Percentiles rank a stretch among this genome's conserved stretches.
phyloP scores from a whole-genome alignment of 2,329 filamentous ascomycete species.

The Colletotrichum australisinense region DNA sequence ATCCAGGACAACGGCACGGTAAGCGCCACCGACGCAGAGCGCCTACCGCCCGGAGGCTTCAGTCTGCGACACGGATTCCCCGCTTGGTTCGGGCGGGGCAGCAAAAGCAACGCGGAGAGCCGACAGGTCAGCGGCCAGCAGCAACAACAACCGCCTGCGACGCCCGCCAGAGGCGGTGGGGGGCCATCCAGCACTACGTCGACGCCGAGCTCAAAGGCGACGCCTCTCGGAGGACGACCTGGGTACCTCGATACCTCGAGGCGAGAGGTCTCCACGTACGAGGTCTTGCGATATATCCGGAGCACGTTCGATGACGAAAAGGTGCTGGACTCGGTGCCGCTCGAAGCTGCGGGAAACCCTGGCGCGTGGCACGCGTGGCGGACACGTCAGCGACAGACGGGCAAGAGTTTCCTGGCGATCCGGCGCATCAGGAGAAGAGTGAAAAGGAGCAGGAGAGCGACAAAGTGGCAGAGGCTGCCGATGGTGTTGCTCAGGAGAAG shows the following conservation, averaged over 20 bases:
- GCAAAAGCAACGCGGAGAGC: slow-evolving; percentile 50
- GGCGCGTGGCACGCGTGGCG: slow-evolving; percentile 96
- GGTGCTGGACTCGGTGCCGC: slow-evolving; percentile 81
- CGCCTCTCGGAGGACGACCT: slow-evolving; percentile 42
- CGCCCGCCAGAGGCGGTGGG: slow-evolving; percentile 39
- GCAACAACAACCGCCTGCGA: slow-evolving; percentile 42
- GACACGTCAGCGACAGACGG: slow-evolving; percentile 59
- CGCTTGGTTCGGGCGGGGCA: slow-evolving; percentile 81
- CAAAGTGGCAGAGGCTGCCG: background rate
- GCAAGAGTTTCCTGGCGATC: slow-evolving; percentile 13
- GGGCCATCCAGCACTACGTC: slow-evolving; percentile 39
- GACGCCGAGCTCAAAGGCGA: slow-evolving; percentile 46
- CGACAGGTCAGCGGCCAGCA: slow-evolving; percentile 57
- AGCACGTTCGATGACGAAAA: slow-evolving; percentile 83
- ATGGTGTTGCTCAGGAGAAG: background rate
- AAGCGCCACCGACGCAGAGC: slow-evolving; percentile 84
- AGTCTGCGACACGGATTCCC: slow-evolving; percentile 92
- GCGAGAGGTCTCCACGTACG: slow-evolving; percentile 66
- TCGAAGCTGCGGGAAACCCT: slow-evolving; percentile 87
- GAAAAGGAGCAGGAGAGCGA: background rate
- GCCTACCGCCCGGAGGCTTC: slow-evolving; percentile 89
- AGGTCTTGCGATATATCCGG: slow-evolving; percentile 83
- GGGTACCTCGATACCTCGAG: slow-evolving; percentile 55
- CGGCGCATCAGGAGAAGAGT: background rate
- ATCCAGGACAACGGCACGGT: slow-evolving; percentile 81